Percentiles rank a stretch among this genome's conserved stretches.
phyloP scores from a whole-genome alignment of 1,139 yeast species.

The Spencermartinsiella ligniputridi region DNA sequence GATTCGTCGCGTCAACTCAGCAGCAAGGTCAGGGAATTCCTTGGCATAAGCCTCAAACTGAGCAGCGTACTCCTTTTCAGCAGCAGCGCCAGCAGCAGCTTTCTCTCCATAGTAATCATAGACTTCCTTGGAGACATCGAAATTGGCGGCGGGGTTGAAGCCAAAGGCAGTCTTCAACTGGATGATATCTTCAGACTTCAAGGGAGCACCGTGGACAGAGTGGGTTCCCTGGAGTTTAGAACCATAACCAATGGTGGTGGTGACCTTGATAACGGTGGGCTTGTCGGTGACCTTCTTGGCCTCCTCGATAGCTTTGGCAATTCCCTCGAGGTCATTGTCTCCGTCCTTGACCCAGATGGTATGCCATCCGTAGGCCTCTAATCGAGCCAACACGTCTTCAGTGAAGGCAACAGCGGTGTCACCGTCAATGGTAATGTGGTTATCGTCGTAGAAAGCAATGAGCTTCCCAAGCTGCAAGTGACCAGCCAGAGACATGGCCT shows the following conservation, averaged over 20 bases:
- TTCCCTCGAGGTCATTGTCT: constrained; percentile 69
- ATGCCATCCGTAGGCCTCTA: constrained; percentile 96
- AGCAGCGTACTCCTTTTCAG: constrained; percentile 71
- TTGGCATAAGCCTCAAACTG: constrained; percentile 57
- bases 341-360: constrained; percentile 73
- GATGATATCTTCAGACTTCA: constrained; percentile 87
- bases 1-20: constrained; percentile 79
- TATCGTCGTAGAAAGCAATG: constrained; percentile 96
- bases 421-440: constrained; percentile 97
- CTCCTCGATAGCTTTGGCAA: constrained; percentile 62
- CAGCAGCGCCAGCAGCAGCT: constrained; percentile 57
- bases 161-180: constrained; percentile 85
- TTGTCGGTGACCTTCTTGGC: constrained; percentile 51
- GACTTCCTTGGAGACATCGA: constrained; percentile 81
- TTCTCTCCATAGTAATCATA: constrained; percentile 59
- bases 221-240: constrained; percentile 83
- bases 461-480: constrained; percentile 92
- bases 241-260: constrained; percentile 94
- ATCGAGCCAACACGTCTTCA: constrained; percentile 84
- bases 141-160: constrained; percentile 80
- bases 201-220: constrained; percentile 95
- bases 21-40: constrained; percentile 76
- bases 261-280: constrained; percentile 87
- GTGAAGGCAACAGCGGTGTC: constrained; percentile 87
- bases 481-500: constrained; percentile 94